These are phyloP conservation scores for Aspergillus ibericus DNA, from an alignment of 2,329 filamentous ascomycete species.

Conservation along the genomic window DNA sequence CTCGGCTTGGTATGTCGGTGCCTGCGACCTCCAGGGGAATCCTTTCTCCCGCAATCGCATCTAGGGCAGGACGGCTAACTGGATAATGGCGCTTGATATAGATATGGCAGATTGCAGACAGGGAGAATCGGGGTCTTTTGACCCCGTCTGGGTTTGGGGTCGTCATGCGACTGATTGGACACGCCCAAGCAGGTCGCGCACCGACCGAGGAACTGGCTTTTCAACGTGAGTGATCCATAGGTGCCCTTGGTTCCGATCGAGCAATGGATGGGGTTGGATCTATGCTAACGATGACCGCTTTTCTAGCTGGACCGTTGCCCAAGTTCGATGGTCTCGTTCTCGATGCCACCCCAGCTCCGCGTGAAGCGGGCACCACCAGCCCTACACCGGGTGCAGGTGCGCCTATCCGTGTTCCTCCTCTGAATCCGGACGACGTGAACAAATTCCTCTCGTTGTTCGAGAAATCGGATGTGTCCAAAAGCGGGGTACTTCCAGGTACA, in stretches of 20 bases:
- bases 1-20: conserved; percentile 74
- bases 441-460: conserved; percentile 92
- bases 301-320: conserved; percentile 73
- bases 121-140: conserved; percentile 89
- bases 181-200: conserved; percentile 84
- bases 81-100: conserved; percentile 41
- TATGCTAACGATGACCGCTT: conserved; percentile 2
- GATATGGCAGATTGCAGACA: conserved; percentile 99
- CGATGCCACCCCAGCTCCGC: conserved; percentile 46
- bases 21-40: background rate
- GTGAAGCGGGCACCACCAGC: conserved; percentile 48
- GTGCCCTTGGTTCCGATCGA: background rate
- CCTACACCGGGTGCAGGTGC: conserved; percentile 52
- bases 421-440: conserved; percentile 82
- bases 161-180: conserved; percentile 89
- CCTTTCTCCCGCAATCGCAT: background rate
- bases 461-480: conserved; percentile 70
- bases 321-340: conserved; percentile 78
- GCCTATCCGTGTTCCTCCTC: conserved; percentile 81
- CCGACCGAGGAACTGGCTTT: conserved; percentile 79
- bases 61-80: conserved; percentile 8
- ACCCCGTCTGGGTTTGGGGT: conserved; percentile 91
- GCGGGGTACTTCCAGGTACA: conserved; percentile 70
- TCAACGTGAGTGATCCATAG: conserved; percentile 56
- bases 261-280: background rate